Base-by-base conservation (phyloP, 2,329 filamentous ascomycete species). In the Coniosporium tulheliwenetii region DNA sequence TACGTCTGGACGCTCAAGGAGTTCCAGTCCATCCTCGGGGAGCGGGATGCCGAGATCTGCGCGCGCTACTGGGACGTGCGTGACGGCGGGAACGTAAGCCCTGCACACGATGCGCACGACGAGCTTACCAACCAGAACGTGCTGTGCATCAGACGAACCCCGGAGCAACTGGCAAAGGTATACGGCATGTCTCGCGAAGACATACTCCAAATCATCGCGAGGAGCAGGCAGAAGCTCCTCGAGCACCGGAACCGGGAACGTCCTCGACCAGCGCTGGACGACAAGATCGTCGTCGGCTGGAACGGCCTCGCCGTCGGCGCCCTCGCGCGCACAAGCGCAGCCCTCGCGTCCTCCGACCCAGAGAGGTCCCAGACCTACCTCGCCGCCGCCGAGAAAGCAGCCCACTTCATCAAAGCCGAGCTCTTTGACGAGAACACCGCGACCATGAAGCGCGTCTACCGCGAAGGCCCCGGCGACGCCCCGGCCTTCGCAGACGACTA, bases 111-210 rank as follows among this genome's bases (percentile, higher is more conserved):
- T 54, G 80, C 84, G 0, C 83, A 93, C 51, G 89, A 96, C 54
- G 89, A 96, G 53, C 89, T 96, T 44, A 80, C 93, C 53, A 86
- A 89, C 51, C 85, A 93, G 56, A 98, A 96, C 53, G 86, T 94
- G 5, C 63, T 95, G 2, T 76, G 77, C 32, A 71, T 93, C 19
- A 73, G 73, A 31, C 77, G 73, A 44, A 81, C 79, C 0, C 70
- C 77, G 0, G 68, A 71, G 14, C 75, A 81, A 37, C 67, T 98
- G 7, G 79, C 81, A 10, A 74, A 75, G 42, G 79, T 91, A 49
- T 82, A 93, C 50, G 79, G 77, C 1, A 67, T 89, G 10, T 70
- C 79, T 0, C 74, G 79, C 42, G 70, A 77, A 1, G 79, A 86
- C 45, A 75, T 89, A 1, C 67, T 73, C 35, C 66, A 71, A 33